Percentiles rank a stretch among this genome's conserved stretches.
Conservation (phyloP, 352 stramenopile genomes). For the Pythium biforme region DNA sequence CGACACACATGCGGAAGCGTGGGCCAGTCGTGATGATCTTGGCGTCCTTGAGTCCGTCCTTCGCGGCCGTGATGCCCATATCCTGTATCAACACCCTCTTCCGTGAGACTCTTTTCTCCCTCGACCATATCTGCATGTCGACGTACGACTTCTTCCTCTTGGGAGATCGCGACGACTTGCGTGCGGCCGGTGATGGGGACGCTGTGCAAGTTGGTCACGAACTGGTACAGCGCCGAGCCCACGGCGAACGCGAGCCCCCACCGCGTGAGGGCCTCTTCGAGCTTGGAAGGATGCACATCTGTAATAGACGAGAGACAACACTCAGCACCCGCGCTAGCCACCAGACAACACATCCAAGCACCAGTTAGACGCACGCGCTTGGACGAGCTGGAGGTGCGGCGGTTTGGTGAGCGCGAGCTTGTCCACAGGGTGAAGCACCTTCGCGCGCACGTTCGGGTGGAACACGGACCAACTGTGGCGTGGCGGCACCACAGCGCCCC, state of each 20-base stretch:
- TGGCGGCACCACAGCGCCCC: constrained; percentile 26
- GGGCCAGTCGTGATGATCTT: constrained; percentile 47
- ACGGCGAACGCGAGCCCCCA: constrained; percentile 42
- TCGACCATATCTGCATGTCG: not conserved
- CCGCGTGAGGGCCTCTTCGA: constrained; percentile 41
- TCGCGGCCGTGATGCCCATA: constrained; percentile 46
- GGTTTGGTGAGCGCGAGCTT: constrained; percentile 36
- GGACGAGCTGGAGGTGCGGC: constrained; percentile 40
- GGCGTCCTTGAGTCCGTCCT: constrained; percentile 38
- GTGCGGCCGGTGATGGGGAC: constrained; percentile 66
- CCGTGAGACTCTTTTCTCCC: not conserved
- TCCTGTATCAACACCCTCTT: constrained; percentile 23
- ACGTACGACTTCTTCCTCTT: constrained; percentile 64
- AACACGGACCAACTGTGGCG: constrained; percentile 52
- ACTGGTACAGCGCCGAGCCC: constrained; percentile 56
- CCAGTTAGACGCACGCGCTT: constrained; percentile 44
- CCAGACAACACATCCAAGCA: not conserved
- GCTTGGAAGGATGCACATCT: constrained; percentile 51
- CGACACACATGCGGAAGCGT: constrained; percentile 51
- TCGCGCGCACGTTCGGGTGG: constrained; percentile 30
- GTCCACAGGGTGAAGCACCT: constrained; percentile 34
- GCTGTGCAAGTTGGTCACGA: constrained; percentile 64
- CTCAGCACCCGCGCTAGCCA: not conserved
- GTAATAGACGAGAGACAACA: not conserved
- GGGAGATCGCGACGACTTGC: constrained; percentile 62